Evolutionary conservation across 1,139 yeast species (phyloP), one percentile per base, ranked within the genome.

Genomic region (Pichia kudriavzevii): DNA sequence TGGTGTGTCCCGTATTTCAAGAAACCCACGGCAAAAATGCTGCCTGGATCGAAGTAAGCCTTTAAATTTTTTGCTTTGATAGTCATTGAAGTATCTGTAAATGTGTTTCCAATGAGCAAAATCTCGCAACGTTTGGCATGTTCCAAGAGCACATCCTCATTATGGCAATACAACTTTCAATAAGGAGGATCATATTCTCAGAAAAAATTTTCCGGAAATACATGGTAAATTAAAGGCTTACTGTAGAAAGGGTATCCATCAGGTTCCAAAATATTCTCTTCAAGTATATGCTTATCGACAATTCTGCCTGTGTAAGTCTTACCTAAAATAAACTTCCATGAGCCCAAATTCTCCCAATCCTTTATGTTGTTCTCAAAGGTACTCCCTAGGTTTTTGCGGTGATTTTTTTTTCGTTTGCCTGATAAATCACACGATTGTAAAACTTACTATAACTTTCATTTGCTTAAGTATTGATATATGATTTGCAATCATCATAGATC

Each of bases 201-300:
- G 14, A 20, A 22, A n/a, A 39, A 26, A 2, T 26, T 20, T 16
- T 36, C 32, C 2, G 34, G 30, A 4, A 31, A 38, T 13, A 39
- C 28, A 18, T 16, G 18, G 18, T 25, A 23, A 17, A 35, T 31
- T 2, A 28, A 6, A 7, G 40, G 41, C n/a, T 27, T 36, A 22
- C 33, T 28, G 37, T 38, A 36, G 9, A 36, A n/a, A 7, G 42
- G 42, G 16, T 36, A 39, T 11, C 29, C 34, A 13, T 29, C 28
- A 3, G 20, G 10, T 7, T 3, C 17, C 16, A 38, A 9, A n/a
- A 34, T n/a, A 5, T 25, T 22, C n/a, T n/a, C n/a, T n/a, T n/a
- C n/a, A n/a, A n/a, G 13, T 2, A 35, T 27, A 23, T 39, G 34
- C 8, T 31, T 20, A 14, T 33, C 34, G 10, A 36, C 40, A 3